Base-by-base conservation (phyloP, 176 grass and related monocot species). In the Poa pratensis region DNA sequence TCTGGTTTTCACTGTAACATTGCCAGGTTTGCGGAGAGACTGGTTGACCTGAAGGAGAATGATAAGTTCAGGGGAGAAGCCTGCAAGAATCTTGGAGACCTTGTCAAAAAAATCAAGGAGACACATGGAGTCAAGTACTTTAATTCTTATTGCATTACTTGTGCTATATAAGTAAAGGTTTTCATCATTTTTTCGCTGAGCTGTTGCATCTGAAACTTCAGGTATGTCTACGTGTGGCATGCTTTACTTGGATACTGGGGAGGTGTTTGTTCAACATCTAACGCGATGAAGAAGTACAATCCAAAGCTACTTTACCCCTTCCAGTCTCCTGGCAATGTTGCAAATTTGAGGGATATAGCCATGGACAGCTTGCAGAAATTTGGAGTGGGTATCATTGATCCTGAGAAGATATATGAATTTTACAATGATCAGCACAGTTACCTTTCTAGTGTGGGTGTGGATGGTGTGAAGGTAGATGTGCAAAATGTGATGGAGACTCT, bases 391-490 rank as follows among this genome's bases (percentile, higher is more conserved):
- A 54, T 93, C 19, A 28, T 93, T 81, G 78, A 90, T 70, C 88
- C 91, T 68, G 73, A 59, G 30, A 90, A 83, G 77, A 83, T 93
- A 43, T 75, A 86, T 75, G 82, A 90, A n/a, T 93, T 93, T 75
- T 90, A 90, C 85, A 88, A 83, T 83, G 88, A 93, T 69, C 85
- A 90, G 43, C 89, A 94, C 73, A 67, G 73, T 16, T 94, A 89
- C 69, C 92, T 94, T 73, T 80, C 89, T 73, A 73, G 65, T 42
- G 11, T 74, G 48, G 89, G 83, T 59, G 80, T 94, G 51, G 89
- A 94, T 69, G 92, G 92, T 19, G 92, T 89, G 60, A 94, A 94
- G 83, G 92, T 94, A 72, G 92, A 91, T 87, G 89, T 81, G 52
- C 92, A 94, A 57, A 94, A 80, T n/a, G 59, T 91, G 62, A 77